Base-by-base conservation (phyloP, 2,329 filamentous ascomycete species). In the Hypoxylon sp. region DNA sequence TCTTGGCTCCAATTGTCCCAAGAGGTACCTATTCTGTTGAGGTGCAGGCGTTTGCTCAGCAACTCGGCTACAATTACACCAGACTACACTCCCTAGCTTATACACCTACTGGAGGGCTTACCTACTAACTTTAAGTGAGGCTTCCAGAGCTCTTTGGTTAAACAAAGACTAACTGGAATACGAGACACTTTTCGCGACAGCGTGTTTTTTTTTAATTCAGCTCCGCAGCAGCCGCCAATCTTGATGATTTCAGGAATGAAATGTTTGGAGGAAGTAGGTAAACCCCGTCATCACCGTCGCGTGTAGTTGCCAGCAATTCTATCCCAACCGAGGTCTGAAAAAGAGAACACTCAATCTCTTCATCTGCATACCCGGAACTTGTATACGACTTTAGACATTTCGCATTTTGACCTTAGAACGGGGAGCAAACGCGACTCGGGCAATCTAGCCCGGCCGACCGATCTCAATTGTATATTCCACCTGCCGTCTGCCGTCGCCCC, bases 301-400 rank as follows among this genome's bases (percentile, higher is more conserved):
- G 63, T 57, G 67, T 69, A 69, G 50, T 54, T 61, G 53, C 52
- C 60, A 52, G 47, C 53, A 46, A 63, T 58, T 43, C 25, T 51
- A 55, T 47, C 52, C 60, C 66, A 69, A 65, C 70, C 63, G 67
- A 72, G 64, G 65, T 56, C 70, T 55, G 59, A 66, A 67, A n/a
- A 61, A 50, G 23, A 39, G 32, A 48, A 30, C 16, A 45, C 32
- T 43, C 47, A 32, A 57, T 63, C 41, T 54, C 27, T 45, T 16
- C 27, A 21, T 61, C 52, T 61, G n/a, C 41, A 52, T 25, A 51
- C 39, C 45, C 25, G 32, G 32, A 41, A 59, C 41, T 67, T 45
- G 43, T 62, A 59, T 54, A 58, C 54, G 39, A 51, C 51, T 65
- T 50, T 43, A 39, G 21, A 53, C 16, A 41, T 59, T 34, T 41